Evolutionary conservation across 169 alveolate genomes (phyloP).

Genomic region (Cryptosporidium meleagridis): DNA sequence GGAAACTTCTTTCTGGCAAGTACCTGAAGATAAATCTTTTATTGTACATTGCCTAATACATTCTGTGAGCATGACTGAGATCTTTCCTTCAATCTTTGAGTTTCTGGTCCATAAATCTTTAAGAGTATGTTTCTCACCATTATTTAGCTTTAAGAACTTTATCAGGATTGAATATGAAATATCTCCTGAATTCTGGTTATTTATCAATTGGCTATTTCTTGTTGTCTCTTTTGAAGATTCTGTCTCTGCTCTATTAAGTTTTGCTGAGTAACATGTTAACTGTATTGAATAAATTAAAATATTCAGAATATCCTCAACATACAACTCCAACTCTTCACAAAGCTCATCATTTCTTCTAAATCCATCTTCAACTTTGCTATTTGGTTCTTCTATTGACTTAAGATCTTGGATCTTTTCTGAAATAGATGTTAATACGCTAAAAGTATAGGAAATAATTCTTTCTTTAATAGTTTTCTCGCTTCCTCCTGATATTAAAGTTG

Average conservation of each 20-base stretch:
- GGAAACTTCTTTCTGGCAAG: background rate
- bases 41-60: constrained; percentile 61
- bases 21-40: constrained; percentile 1
- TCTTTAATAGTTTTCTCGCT: constrained; percentile 14
- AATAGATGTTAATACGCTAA: constrained; percentile 18
- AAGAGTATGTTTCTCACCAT: constrained; percentile 45
- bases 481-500: constrained; percentile 11
- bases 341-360: background rate
- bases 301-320: constrained; percentile 53
- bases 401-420: background rate
- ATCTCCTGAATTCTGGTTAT: background rate
- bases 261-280: constrained; percentile 54
- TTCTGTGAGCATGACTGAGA: constrained; percentile 38
- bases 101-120: constrained; percentile 59
- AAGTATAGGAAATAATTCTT: background rate
- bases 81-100: constrained; percentile 18
- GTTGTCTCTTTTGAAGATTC: background rate
- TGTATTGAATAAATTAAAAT: constrained; percentile 32
- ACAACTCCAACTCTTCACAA: constrained; percentile 19
- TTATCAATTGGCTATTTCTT: no score
- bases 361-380: background rate
- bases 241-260: background rate
- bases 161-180: constrained; percentile 41
- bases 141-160: constrained; percentile 19
- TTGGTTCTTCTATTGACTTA: background rate